Evolutionary conservation across 169 alveolate species (phyloP).

Genomic region (Eimeria tenella): DNA sequence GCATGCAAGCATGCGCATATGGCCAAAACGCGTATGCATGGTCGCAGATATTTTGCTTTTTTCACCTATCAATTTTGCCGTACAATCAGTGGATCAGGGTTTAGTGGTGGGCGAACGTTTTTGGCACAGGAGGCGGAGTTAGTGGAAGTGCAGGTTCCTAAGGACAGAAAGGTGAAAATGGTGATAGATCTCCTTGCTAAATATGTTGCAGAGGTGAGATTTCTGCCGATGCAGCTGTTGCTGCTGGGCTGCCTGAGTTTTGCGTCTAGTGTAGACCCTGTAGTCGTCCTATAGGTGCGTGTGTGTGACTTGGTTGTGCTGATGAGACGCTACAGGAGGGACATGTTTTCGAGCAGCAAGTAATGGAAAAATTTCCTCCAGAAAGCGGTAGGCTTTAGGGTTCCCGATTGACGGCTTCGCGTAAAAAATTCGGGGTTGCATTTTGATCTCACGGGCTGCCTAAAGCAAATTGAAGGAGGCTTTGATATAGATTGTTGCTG

Average conservation of each 20-base stretch:
- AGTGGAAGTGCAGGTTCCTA: slow-evolving; percentile 83
- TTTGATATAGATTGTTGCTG: neutral
- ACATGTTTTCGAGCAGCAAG: slow-evolving; percentile 79
- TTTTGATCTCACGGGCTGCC: no score
- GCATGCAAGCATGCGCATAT: neutral
- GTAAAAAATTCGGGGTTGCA: no score
- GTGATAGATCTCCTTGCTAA: slow-evolving; percentile 85
- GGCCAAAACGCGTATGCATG: neutral
- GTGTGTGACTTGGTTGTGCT: neutral
- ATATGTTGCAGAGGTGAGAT: slow-evolving; percentile 84
- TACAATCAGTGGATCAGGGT: neutral
- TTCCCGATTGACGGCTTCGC: neutral
- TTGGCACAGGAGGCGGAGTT: slow-evolving; percentile 63
- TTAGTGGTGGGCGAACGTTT: neutral
- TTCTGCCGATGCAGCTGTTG: slow-evolving; percentile 1
- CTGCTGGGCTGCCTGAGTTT: neutral
- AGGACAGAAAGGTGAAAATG: slow-evolving; percentile 79
- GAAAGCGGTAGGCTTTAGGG: slow-evolving; percentile 52
- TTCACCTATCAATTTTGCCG: no score
- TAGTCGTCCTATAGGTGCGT: no score
- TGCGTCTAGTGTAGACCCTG: no score
- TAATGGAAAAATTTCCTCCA: slow-evolving; percentile 78
- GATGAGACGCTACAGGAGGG: slow-evolving; percentile 71
- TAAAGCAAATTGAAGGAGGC: no score
- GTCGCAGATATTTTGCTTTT: no score